Conservation (phyloP, 768 basidiomycete species). For the Collybia nuda region DNA sequence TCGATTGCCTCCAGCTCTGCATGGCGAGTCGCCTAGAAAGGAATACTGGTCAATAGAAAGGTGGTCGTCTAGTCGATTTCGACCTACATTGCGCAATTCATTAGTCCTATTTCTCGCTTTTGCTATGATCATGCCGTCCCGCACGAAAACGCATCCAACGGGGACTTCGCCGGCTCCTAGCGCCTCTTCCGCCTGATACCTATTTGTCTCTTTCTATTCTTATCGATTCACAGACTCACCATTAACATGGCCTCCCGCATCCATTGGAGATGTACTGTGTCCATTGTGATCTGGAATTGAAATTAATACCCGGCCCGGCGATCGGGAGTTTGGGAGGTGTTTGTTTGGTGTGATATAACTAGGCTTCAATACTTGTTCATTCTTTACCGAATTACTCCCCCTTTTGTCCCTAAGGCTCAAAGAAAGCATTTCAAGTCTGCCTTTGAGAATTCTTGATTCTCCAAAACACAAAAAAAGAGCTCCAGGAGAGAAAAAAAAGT, state of each 20-base stretch:
- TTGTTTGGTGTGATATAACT: too few relatives aligned
- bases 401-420: too few relatives aligned
- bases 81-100: constrained; percentile 81
- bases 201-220: constrained; percentile 9
- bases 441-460: too few relatives aligned
- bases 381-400: too few relatives aligned
- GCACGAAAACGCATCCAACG: constrained; percentile 94
- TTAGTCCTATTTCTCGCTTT: constrained; percentile 92
- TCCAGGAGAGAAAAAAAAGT: too few relatives aligned
- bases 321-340: too few relatives aligned
- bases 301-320: too few relatives aligned
- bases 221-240: constrained; percentile 41
- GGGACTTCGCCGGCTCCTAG: constrained; percentile 86
- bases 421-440: too few relatives aligned
- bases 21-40: constrained; percentile 84
- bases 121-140: constrained; percentile 75
- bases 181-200: constrained; percentile 77
- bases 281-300: too few relatives aligned
- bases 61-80: constrained; percentile 1
- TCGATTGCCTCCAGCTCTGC: constrained; percentile 98
- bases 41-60: constrained; percentile 1
- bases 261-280: constrained; percentile 49
- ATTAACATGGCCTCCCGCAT: constrained; percentile 85
- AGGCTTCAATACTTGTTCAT: too few relatives aligned
- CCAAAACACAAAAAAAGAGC: too few relatives aligned